Conservation (phyloP, 2,329 filamentous ascomycete genomes). For the Paraphoma sp. region DNA sequence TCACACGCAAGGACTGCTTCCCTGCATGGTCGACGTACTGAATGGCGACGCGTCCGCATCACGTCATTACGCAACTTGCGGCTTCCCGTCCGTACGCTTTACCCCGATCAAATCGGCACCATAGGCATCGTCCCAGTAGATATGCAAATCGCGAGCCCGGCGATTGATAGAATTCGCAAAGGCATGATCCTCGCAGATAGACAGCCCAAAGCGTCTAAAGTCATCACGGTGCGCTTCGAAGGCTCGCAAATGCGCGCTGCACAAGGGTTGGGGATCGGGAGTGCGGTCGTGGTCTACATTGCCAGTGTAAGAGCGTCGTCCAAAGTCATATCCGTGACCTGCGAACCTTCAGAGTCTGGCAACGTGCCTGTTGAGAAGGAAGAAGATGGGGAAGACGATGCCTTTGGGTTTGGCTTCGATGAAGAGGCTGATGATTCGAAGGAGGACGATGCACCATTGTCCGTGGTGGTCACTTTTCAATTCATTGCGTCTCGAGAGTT, state of each 20-base stretch:
- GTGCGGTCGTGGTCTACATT: slow-evolving; percentile 80
- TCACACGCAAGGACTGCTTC: slow-evolving; percentile 12
- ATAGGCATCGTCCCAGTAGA: slow-evolving; percentile 71
- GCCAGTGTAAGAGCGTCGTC: slow-evolving; percentile 86
- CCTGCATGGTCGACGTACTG: slow-evolving; percentile 31
- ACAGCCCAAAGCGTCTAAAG: slow-evolving; percentile 60
- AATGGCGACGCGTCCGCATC: slow-evolving; percentile 82
- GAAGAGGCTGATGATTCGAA: slow-evolving; percentile 52
- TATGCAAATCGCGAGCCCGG: slow-evolving; percentile 32
- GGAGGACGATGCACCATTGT: slow-evolving; percentile 38
- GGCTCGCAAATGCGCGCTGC: slow-evolving; percentile 60
- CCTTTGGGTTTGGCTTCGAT: slow-evolving; percentile 65
- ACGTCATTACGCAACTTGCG: slow-evolving; percentile 88
- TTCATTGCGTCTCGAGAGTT: slow-evolving; percentile 74
- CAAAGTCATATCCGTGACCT: slow-evolving; percentile 65
- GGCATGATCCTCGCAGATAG: slow-evolving; percentile 79
- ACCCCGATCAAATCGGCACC: slow-evolving; percentile 86
- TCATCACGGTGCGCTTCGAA: slow-evolving; percentile 71
- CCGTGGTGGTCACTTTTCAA: slow-evolving; percentile 64
- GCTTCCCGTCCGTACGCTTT: slow-evolving; percentile 77
- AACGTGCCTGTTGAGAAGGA: slow-evolving; percentile 27
- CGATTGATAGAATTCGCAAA: slow-evolving; percentile 62
- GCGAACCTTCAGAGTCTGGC: slow-evolving; percentile 10
- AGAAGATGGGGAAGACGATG: slow-evolving; percentile 41
- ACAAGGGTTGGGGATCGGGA: slow-evolving; percentile 69